These are phyloP conservation scores for Sporothrix phasma DNA, from an alignment of 2,329 filamentous ascomycete species.

Conservation along the genomic window DNA sequence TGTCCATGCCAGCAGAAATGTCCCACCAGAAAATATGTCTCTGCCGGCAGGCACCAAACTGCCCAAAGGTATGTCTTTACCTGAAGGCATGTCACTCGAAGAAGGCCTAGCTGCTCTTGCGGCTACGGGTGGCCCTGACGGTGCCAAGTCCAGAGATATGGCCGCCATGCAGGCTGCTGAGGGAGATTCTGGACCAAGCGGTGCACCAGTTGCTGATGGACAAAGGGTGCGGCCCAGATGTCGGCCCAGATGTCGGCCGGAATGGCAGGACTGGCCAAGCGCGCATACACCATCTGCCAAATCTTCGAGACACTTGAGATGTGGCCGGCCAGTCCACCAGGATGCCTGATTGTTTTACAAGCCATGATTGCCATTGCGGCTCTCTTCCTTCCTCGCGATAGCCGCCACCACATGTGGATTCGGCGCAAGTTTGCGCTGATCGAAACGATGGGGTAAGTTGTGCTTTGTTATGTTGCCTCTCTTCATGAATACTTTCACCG, in stretches of 20 bases:
- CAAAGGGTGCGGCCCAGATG: neutral
- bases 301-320: slow-evolving; percentile 69
- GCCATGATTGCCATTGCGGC: slow-evolving; percentile 65
- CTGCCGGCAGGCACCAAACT: neutral
- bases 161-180: neutral
- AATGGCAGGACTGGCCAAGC: slow-evolving; percentile 34
- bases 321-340: slow-evolving; percentile 60
- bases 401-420: slow-evolving; percentile 65
- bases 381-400: slow-evolving; percentile 70
- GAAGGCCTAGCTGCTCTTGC: neutral
- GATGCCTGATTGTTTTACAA: slow-evolving; percentile 62
- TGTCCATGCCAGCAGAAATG: neutral
- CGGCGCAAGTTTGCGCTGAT: slow-evolving; percentile 68
- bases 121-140: neutral
- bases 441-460: slow-evolving; percentile 38
- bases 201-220: neutral
- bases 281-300: slow-evolving; percentile 63
- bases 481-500: neutral
- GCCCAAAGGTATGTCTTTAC: neutral
- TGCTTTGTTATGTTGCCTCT: neutral
- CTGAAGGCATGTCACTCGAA: neutral
- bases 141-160: neutral
- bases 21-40: neutral
- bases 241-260: slow-evolving; percentile 29
- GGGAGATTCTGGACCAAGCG: neutral